Percentiles rank a stretch among this genome's conserved stretches.
Conservation (phyloP, 2,329 filamentous ascomycete species). For the Calonectria honghensis region DNA sequence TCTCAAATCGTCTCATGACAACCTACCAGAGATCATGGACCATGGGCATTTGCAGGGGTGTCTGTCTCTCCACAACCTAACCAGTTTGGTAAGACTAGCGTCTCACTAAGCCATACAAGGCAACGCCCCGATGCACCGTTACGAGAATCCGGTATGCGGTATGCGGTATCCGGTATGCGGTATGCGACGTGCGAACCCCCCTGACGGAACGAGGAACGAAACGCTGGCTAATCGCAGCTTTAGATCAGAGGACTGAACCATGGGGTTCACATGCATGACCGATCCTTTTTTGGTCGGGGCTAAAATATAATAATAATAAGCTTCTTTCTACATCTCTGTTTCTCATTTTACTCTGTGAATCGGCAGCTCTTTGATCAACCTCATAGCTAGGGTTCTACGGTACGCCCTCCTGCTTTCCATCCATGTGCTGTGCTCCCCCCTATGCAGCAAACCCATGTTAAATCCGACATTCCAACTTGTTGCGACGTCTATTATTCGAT, state of each 20-base stretch:
- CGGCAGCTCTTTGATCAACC: neutral
- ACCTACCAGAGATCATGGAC: neutral
- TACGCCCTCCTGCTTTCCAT: neutral
- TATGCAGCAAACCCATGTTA: too few species aligned
- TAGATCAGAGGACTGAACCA: neutral
- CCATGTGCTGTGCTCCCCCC: neutral
- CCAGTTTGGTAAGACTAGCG: neutral
- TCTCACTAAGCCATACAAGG: slow-evolving; percentile 6
- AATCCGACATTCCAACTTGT: neutral
- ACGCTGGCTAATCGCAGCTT: neutral
- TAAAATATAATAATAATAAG: slow-evolving; percentile 10
- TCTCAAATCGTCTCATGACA: neutral
- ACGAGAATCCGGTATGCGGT: neutral
- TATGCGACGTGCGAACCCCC: neutral
- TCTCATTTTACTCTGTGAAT: neutral
- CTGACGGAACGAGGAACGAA: slow-evolving; percentile 5
- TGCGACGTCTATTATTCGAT: neutral
- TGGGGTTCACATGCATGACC: neutral
- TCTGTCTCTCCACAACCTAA: neutral
- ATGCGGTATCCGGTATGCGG: neutral
- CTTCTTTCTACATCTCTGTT: neutral
- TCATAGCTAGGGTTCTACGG: neutral
- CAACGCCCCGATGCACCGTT: neutral
- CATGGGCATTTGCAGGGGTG: neutral
- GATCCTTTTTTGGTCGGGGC: neutral